phyloP scores from a whole-genome alignment of 148 eudicot genomes.

The Hydrangea macrophylla region DNA sequence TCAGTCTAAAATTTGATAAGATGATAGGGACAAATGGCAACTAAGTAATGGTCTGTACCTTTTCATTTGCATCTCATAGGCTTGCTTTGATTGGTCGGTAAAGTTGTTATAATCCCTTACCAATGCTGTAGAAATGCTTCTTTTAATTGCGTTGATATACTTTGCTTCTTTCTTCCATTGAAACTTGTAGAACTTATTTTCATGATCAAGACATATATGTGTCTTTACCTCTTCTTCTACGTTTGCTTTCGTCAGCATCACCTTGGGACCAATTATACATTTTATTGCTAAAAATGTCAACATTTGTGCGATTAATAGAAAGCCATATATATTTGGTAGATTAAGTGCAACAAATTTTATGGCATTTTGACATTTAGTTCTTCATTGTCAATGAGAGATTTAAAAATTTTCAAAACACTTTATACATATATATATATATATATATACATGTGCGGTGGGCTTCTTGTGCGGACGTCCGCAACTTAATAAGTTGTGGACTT shows the following conservation, averaged over 20 bases:
- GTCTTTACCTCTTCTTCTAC: background rate
- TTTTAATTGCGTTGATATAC: background rate
- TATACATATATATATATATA: too few relatives aligned
- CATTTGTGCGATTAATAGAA: too few relatives aligned
- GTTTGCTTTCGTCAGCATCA: background rate
- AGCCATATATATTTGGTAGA: too few relatives aligned
- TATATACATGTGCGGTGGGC: too few relatives aligned
- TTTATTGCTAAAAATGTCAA: too few relatives aligned
- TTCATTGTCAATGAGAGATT: too few relatives aligned
- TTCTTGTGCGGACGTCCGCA: too few relatives aligned
- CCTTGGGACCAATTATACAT: background rate
- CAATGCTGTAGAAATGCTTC: background rate
- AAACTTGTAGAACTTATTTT: background rate
- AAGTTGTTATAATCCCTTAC: slow-evolving; percentile 17
- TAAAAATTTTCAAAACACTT: too few relatives aligned
- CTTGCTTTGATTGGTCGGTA: slow-evolving; percentile 15
- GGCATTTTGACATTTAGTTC: background rate
- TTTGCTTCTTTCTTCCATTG: background rate
- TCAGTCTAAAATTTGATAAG: slow-evolving; percentile 11
- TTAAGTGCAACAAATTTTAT: slow-evolving; percentile 2
- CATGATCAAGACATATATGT: too few relatives aligned
- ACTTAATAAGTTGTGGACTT: too few relatives aligned
- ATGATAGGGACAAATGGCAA: background rate
- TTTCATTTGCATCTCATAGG: background rate
- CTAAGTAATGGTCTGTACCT: slow-evolving; percentile 3